Conservation (phyloP, 352 stramenopile genomes). For the Phytophthora ohioensis region DNA sequence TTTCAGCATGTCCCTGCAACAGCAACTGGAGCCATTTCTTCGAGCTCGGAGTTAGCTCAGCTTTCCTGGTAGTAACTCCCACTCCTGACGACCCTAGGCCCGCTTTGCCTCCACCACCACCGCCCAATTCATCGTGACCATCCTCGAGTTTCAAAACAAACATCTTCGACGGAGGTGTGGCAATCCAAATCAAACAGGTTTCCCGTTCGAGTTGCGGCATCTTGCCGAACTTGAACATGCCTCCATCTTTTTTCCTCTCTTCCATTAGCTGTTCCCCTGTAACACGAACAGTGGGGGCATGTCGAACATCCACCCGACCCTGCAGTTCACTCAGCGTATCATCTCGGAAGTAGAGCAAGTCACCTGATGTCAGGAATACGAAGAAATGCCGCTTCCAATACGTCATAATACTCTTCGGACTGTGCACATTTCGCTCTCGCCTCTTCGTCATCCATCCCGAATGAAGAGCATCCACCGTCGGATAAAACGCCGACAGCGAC, state of each 20-base stretch:
- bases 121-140: conserved; percentile 51
- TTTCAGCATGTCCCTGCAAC: conserved; percentile 79
- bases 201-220: conserved; percentile 63
- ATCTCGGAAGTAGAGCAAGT: conserved; percentile 84
- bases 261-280: conserved; percentile 79
- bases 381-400: conserved; percentile 90
- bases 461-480: conserved; percentile 74
- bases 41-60: conserved; percentile 68
- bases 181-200: conserved; percentile 83
- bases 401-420: conserved; percentile 81
- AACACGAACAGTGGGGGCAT: conserved; percentile 81
- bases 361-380: conserved; percentile 74
- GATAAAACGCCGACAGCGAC: conserved; percentile 81
- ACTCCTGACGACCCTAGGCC: conserved; percentile 36
- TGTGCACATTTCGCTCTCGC: conserved; percentile 75
- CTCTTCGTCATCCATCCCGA: conserved; percentile 80
- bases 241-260: conserved; percentile 76
- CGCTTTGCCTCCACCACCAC: conserved; percentile 28
- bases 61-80: conserved; percentile 39
- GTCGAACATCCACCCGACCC: conserved; percentile 78
- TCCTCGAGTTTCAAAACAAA: conserved; percentile 85
- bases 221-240: conserved; percentile 80
- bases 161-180: conserved; percentile 85
- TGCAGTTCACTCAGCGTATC: conserved; percentile 77
- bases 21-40: conserved; percentile 84